Conservation (phyloP, 805 yeast species). For the Saccharomycopsis sp. region DNA sequence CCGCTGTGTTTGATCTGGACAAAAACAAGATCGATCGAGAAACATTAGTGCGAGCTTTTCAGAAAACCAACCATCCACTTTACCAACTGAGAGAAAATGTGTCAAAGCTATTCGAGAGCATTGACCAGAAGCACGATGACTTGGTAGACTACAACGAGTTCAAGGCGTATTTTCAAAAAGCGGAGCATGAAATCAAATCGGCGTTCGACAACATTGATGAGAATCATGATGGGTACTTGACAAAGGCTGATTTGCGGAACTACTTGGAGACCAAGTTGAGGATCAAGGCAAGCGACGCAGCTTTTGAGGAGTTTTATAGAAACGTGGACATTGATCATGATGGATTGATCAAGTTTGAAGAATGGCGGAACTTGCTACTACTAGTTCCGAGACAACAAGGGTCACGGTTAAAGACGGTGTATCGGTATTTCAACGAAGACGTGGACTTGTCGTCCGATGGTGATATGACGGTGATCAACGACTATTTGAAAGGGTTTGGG, state of each 20-base stretch:
- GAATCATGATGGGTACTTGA: constrained; percentile 65
- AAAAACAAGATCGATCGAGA: constrained; percentile 34
- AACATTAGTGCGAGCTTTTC: constrained; percentile 35
- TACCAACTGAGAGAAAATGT: constrained; percentile 52
- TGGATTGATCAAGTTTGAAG: constrained; percentile 71
- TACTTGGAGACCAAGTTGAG: constrained; percentile 52
- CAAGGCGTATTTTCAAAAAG: constrained; percentile 49
- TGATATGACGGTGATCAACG: constrained; percentile 77
- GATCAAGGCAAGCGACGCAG: constrained; percentile 41
- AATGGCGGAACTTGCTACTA: constrained; percentile 74
- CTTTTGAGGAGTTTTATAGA: constrained; percentile 47
- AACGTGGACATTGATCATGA: constrained; percentile 45
- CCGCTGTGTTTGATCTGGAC: too few relatives aligned
- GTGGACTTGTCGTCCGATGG: constrained; percentile 83
- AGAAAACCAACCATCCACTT: constrained; percentile 51
- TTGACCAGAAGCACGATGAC: constrained; percentile 50
- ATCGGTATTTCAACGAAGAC: constrained; percentile 69
- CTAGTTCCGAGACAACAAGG: constrained; percentile 77
- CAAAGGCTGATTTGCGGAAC: constrained; percentile 52
- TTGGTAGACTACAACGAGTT: constrained; percentile 58
- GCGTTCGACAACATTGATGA: constrained; percentile 64
- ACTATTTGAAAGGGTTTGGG: constrained; percentile 75
- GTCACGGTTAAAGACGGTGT: constrained; percentile 73
- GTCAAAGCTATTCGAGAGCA: constrained; percentile 44
- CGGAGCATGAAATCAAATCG: constrained; percentile 60